A percentile compares a stretch with the other conserved stretches of the same genome.
phyloP scores from a whole-genome alignment of 345 rosid species.

The Xanthoceras sorbifolium region DNA sequence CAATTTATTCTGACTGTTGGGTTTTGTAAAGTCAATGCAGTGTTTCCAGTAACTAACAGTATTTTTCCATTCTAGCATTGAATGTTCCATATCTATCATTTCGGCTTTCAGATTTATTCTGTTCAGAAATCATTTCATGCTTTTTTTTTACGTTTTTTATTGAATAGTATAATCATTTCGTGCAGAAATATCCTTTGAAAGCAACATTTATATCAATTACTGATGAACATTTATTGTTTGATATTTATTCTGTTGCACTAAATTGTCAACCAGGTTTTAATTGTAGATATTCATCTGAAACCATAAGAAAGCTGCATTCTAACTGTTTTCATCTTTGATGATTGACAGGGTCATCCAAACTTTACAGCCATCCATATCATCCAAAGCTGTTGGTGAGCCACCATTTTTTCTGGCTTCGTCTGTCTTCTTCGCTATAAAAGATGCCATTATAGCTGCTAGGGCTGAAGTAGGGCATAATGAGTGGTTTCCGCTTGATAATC shows the following conservation, averaged over 20 bases:
- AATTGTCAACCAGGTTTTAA: not conserved
- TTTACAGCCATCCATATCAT: constrained; percentile 80
- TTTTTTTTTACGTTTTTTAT: too few species aligned
- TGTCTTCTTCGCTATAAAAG: constrained; percentile 83
- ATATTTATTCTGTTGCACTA: not conserved
- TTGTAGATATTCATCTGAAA: not conserved
- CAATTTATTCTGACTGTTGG: too few species aligned
- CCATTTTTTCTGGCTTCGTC: constrained; percentile 93
- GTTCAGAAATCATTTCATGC: not conserved
- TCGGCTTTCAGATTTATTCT: not conserved
- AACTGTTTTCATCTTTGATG: not conserved
- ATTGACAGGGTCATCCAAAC: constrained; percentile 82
- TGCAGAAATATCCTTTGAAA: not conserved
- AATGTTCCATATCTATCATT: too few species aligned
- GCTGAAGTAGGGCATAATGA: constrained; percentile 59
- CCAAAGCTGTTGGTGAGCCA: constrained; percentile 97
- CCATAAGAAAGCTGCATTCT: not conserved
- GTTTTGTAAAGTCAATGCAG: not conserved
- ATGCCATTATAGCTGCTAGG: constrained; percentile 81
- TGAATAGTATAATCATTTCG: too few species aligned
- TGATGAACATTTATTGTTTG: not conserved
- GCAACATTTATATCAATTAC: not conserved
- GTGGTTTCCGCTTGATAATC: constrained; percentile 93
- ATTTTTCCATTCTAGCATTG: not conserved
- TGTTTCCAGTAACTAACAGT: too few species aligned